Evolutionary conservation across 2,329 filamentous ascomycete genomes (phyloP), one percentile per base, ranked within the genome.

Genomic region (Fusarium irregulare): DNA sequence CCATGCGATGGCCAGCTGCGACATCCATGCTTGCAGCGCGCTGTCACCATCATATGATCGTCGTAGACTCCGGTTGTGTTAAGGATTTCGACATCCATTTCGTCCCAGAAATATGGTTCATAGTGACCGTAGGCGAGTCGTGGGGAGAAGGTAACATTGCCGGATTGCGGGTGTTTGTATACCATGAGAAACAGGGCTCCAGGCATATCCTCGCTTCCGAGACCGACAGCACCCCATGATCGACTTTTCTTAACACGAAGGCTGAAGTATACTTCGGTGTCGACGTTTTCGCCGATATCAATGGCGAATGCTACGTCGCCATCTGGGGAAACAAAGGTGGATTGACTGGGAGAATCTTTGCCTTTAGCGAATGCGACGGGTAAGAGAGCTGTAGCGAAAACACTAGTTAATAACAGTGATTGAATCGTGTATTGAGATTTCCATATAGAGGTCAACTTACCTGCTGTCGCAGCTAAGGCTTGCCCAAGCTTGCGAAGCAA

Each of bases 91-190:
- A 85, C 79, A 10, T 81, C 70, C 62, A 88, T 77, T 18, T 82
- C 78, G 6, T 80, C 75, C 66, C 81, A 80, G 76, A 83, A 83
- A 16, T 78, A 75, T 12, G 88, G 88, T 74, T 90, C 88, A 69
- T 81, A 82, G 69, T 88, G 80, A 46, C 83, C 84, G 54, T 80
- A 78, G 37, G 83, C 80, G 32, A 85, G 74, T 53, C 88, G 86
- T 3, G 87, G 85, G 27, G 86, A 88, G 60, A 90, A 80, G 27
- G 86, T 89, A 59, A 88, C 82, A 67, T 86, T 85, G 55, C 81
- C 76, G 56, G 80, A 82, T 8, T 79, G 79, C 7, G 77, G 75
- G 59, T 83, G 83, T 47, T 80, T 78, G 78, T 90, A 89, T n/a
- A 84, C 78, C 73, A 89, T 82, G 46, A 89, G 81, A 60, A 87